A percentile compares a stretch with the other conserved stretches of the same genome.
Conservation (phyloP, 768 basidiomycete species). For the Tulasnella sp. region DNA sequence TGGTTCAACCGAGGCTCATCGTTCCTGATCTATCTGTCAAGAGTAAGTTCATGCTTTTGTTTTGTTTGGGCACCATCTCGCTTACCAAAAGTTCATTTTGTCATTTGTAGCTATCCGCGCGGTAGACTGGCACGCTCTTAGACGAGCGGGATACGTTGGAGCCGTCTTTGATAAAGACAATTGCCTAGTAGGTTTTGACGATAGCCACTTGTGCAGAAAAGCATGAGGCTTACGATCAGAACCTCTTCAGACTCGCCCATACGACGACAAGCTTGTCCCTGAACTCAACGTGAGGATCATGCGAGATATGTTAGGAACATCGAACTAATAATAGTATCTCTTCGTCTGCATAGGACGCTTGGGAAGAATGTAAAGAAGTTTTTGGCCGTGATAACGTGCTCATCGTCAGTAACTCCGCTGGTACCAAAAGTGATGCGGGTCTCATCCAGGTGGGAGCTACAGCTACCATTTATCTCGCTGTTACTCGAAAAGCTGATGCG, state of each 20-base stretch:
- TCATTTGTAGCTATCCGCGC: constrained; percentile 64
- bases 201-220: background rate
- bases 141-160: constrained; percentile 75
- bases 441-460: constrained; percentile 61
- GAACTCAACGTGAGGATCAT: constrained; percentile 59
- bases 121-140: constrained; percentile 70
- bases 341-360: constrained; percentile 54
- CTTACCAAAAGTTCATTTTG: background rate
- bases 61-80: background rate
- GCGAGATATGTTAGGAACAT: background rate
- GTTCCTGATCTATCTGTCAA: constrained; percentile 62
- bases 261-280: constrained; percentile 70
- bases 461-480: background rate
- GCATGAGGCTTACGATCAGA: background rate
- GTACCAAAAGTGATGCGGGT: constrained; percentile 64
- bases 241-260: constrained; percentile 65
- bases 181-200: constrained; percentile 61
- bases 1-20: constrained; percentile 62
- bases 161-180: constrained; percentile 98
- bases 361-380: constrained; percentile 63
- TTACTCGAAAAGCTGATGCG: background rate
- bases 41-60: constrained; percentile 49
- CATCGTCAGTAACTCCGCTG: constrained; percentile 93
- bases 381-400: constrained; percentile 80
- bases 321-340: background rate